A percentile compares a stretch with the other conserved stretches of the same genome.
Evolutionary conservation across 306 rosid genomes (phyloP).

Genomic region (Acacia acuminata): DNA sequence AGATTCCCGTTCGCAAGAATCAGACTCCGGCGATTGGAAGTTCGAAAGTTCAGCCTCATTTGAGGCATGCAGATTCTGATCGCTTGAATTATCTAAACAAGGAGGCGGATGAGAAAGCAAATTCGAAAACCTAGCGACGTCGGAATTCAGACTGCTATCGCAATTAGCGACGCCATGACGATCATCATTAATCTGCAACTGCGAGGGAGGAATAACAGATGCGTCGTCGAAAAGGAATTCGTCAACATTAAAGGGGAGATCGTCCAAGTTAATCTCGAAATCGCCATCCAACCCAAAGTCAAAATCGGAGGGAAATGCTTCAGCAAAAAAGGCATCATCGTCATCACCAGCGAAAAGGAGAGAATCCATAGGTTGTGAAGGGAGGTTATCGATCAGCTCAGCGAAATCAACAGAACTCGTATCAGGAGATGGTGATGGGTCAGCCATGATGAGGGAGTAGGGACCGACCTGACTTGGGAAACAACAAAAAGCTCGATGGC

Average conservation of each 20-base stretch:
- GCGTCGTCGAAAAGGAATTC: constrained; percentile 54
- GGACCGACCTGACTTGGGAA: background rate
- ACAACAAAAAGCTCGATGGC: background rate
- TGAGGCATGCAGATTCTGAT: constrained; percentile 4
- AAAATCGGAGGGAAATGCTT: constrained; percentile 49
- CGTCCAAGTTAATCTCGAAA: constrained; percentile 75
- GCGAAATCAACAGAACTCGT: constrained; percentile 34
- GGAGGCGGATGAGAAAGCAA: constrained; percentile 23
- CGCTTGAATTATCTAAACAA: constrained; percentile 27
- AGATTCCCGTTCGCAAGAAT: constrained; percentile 39
- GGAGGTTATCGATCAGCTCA: constrained; percentile 42
- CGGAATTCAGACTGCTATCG: constrained; percentile 11
- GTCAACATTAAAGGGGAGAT: constrained; percentile 62
- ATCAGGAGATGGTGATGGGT: constrained; percentile 26
- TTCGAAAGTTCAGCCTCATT: constrained; percentile 27
- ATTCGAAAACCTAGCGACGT: constrained; percentile 49
- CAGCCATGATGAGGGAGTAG: constrained; percentile 47
- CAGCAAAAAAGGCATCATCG: constrained; percentile 15
- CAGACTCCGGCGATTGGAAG: constrained; percentile 34
- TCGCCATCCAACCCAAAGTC: constrained; percentile 54
- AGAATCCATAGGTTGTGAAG: constrained; percentile 64
- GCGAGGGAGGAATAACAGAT: constrained; percentile 11
- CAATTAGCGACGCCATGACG: background rate
- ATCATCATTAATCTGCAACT: background rate
- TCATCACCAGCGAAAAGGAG: constrained; percentile 41